A percentile compares a stretch with the other conserved stretches of the same genome.
phyloP scores from a whole-genome alignment of 257 asterid genomes.

The Fraxinus quadrangulata region DNA sequence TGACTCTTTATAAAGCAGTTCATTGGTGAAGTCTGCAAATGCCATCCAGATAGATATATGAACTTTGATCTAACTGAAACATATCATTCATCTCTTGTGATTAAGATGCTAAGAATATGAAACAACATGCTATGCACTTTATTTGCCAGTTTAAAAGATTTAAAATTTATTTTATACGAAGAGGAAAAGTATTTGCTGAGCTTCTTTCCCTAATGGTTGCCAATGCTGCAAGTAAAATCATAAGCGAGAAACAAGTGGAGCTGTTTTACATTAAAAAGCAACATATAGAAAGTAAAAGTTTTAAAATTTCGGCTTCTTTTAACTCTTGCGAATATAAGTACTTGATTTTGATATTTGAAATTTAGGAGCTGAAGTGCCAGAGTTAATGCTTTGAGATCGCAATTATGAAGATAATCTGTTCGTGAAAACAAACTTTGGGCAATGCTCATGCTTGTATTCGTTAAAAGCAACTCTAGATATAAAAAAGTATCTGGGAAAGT shows the following conservation, averaged over 20 bases:
- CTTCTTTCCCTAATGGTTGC: background rate
- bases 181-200: background rate
- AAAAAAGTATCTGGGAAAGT: no score
- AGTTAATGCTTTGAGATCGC: no score
- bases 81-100: background rate
- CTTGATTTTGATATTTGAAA: background rate
- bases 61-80: background rate
- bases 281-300: constrained; percentile 4
- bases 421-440: no score
- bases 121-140: background rate
- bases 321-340: background rate
- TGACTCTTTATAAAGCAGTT: constrained; percentile 18
- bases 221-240: background rate
- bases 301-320: background rate
- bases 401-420: no score
- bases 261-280: background rate
- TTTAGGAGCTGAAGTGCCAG: background rate
- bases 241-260: background rate
- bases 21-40: background rate
- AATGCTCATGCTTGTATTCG: no score
- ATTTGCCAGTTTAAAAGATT: background rate
- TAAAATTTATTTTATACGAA: no score
- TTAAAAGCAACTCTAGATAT: no score
- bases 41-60: no score
- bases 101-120: background rate